Evolutionary conservation across 2,329 filamentous ascomycete genomes (phyloP).

Genomic region (Bertia moriformis): DNA sequence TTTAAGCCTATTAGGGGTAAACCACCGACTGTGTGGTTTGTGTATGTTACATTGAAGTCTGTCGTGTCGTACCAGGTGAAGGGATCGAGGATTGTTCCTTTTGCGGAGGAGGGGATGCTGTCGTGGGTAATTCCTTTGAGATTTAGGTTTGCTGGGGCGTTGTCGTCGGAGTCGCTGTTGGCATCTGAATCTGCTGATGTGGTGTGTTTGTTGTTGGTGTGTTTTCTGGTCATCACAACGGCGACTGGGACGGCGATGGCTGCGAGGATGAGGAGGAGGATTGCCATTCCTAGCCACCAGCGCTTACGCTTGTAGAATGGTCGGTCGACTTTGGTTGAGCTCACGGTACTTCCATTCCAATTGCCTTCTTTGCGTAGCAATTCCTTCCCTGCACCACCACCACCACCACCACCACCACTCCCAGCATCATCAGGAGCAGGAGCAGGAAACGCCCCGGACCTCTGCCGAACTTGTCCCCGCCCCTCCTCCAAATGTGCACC

Average conservation of each 20-base stretch:
- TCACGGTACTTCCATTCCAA: not conserved
- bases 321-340: no score
- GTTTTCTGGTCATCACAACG: not conserved
- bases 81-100: constrained; percentile 50
- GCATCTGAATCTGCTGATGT: no score
- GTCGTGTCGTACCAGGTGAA: constrained; percentile 60
- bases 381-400: not conserved
- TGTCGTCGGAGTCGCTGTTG: not conserved
- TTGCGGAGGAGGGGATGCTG: not conserved
- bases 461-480: not conserved
- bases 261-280: not conserved
- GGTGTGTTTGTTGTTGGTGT: not conserved
- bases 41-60: constrained; percentile 65
- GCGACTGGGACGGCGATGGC: not conserved
- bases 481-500: not conserved
- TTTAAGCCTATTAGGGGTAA: constrained; percentile 59
- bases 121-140: not conserved
- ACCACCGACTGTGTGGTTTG: constrained; percentile 49
- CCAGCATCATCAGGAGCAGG: not conserved
- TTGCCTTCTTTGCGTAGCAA: not conserved
- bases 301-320: not conserved
- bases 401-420: not conserved
- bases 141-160: not conserved
- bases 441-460: not conserved
- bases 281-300: not conserved